Base-by-base conservation (phyloP, 1,284 basidiomycete species). In the Sanguinoderma infundibulare region DNA sequence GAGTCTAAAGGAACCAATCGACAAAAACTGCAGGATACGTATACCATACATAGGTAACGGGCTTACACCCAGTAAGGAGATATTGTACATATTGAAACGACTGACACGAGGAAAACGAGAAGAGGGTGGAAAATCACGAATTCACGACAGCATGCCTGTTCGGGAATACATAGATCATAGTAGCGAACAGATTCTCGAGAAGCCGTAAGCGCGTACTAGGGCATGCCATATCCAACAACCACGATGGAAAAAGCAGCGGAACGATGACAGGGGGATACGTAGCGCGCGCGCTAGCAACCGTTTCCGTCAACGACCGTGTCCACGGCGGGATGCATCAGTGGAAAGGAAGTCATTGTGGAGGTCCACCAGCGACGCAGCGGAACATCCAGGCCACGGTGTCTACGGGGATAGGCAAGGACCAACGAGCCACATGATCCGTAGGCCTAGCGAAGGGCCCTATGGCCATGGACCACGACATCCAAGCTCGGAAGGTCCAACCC, bases 141-240 rank as follows among this genome's bases (percentile, higher is more conserved):
- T n/a, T n/a, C 44, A 28, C 46, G 28, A 6, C 32, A 35, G 20
- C 49, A 14, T 32, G 47, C n/a, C 22, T 34, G 49, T 51, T 32
- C 49, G n/a, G 28, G 15, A 54, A 54, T 54, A 54, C 32, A 54
- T 54, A 54, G 39, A 32, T 20, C 24, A 46, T 28, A 15, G n/a
- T 54, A 54, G 39, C 50, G 34, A 38, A 46, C 46, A 15, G n/a
- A 34, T 35, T 51, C 20, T 32, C 35, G 34, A 20, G 9, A 51
- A 14, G 10, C 20, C 49, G 20, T 35, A 15, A 10, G 30, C 32
- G 10, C 32, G 22, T 17, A 34, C n/a, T 15, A 10, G 32, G 17
- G 14, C 32, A 30, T 24, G 20, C 32, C 6, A 22, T 28, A 32
- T 30, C 32, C 49, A 35, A 20, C 30, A 24, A 51, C 12, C 32